A percentile compares a stretch with the other conserved stretches of the same genome.
Conservation (phyloP, 2,329 filamentous ascomycete species). For the Huntiella decipiens region DNA sequence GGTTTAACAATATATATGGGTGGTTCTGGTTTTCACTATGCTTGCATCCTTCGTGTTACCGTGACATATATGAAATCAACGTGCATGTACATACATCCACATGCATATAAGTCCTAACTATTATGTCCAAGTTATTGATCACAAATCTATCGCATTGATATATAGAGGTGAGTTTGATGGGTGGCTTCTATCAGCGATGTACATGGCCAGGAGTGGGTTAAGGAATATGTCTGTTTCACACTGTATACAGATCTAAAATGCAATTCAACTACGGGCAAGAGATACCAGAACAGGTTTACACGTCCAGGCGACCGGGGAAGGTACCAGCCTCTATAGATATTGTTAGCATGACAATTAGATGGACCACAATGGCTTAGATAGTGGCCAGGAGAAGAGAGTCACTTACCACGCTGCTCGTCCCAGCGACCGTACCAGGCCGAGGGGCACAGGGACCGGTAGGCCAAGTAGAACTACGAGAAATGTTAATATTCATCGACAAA, state of each 20-base stretch:
- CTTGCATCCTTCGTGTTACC: too few relatives aligned
- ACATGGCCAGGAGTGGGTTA: background rate
- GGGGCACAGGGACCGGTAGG: slow-evolving; percentile 94
- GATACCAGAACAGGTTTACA: slow-evolving; percentile 20
- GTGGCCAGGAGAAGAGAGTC: background rate
- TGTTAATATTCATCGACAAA: background rate
- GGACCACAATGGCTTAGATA: background rate
- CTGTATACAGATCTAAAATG: slow-evolving; percentile 9
- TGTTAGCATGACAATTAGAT: slow-evolving; percentile 14
- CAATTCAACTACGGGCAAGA: slow-evolving; percentile 11
- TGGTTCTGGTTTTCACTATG: too few relatives aligned
- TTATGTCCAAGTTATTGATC: too few relatives aligned
- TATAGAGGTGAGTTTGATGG: slow-evolving; percentile 24
- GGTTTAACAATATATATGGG: too few relatives aligned
- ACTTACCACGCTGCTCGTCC: slow-evolving; percentile 90
- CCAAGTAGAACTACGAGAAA: slow-evolving; percentile 73
- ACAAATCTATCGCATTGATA: too few relatives aligned
- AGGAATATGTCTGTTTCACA: slow-evolving; percentile 1
- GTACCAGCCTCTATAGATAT: slow-evolving; percentile 39
- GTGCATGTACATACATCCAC: too few relatives aligned
- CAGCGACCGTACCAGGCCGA: slow-evolving; percentile 84
- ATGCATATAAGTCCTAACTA: too few relatives aligned
- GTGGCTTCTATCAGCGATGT: slow-evolving; percentile 31
- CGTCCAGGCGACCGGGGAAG: slow-evolving; percentile 48
- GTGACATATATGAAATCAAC: too few relatives aligned